Percentiles rank a stretch among this genome's conserved stretches.
These are phyloP conservation scores for Naegleria fowleri DNA, from an alignment of 208 protist species.

Conservation along the genomic window DNA sequence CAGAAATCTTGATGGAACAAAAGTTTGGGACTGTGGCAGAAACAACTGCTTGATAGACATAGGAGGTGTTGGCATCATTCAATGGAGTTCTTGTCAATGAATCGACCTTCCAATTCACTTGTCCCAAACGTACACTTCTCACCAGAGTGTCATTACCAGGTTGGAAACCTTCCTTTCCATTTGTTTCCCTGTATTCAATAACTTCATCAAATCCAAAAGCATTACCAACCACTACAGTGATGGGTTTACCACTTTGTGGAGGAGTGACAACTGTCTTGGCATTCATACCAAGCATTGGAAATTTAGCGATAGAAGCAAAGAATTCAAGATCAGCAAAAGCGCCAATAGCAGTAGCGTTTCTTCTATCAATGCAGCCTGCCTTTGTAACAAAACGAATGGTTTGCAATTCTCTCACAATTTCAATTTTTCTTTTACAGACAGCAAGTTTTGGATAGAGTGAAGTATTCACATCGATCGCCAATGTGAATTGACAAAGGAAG, in stretches of 20 bases:
- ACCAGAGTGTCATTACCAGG: neutral
- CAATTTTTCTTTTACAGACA: neutral
- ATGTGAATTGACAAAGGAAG: neutral
- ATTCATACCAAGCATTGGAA: neutral
- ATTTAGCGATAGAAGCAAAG: neutral
- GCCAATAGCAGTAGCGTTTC: neutral
- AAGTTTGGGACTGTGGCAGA: neutral
- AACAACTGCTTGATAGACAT: neutral
- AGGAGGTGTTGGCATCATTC: neutral
- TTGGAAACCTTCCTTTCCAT: neutral
- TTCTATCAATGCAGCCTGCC: neutral
- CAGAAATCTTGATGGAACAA: neutral
- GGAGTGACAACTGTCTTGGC: neutral
- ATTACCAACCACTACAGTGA: neutral
- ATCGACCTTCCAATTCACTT: neutral
- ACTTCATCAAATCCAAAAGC: neutral
- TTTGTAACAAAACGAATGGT: neutral
- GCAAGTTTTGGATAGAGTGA: neutral
- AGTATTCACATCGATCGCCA: neutral
- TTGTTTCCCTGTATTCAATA: neutral
- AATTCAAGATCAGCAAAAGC: neutral
- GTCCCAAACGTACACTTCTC: neutral
- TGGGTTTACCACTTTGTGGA: neutral
- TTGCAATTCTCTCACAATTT: neutral
- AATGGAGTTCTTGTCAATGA: neutral